Base-by-base conservation (phyloP, 495 filamentous ascomycete genomes). In the Aspergillus cristatus region DNA sequence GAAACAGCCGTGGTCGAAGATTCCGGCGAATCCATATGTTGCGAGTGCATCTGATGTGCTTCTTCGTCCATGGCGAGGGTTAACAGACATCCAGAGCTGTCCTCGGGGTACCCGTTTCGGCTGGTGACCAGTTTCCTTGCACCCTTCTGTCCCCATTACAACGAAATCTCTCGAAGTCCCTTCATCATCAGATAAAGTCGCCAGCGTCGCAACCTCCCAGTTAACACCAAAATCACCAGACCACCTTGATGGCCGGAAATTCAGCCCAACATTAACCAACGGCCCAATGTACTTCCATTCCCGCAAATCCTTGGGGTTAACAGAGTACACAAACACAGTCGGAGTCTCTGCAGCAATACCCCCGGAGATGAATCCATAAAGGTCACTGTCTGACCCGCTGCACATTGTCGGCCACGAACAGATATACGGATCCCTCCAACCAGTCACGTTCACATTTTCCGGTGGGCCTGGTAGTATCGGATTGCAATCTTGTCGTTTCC, bases 161-260 rank as follows among this genome's bases (percentile, higher is more conserved):
- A 67, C 47, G 28, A 72, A 72, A 34, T 67, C 65, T 30, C 70
- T 64, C 3, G 49, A 47, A 3, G 48, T 34, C 6, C 57, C 55
- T 3, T 59, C 62, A n/a, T 54, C 46, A 6, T 55, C 48, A 5
- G 44, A 34, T 13, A 78, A 50, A 0, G 65, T 64, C 34, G 68
- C 63, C 36, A 73, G 60, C 18, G 70, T 72, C 6, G 57, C 57
- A n/a, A 76, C 70, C 48, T 78, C 74, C 55, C 75, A 78, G 49
- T 78, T 79, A 34, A 66, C 69, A 0, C 67, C 71, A 28, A 70
- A 63, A n/a, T 66, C 60, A 3, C 71, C 69, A 0, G 71, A 66
- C 62, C 62, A 66, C 26, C 58, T 52, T 3, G 60, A 71, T 30
- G 58, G 54, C 10, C 58, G 47, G 28, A 68, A 47, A 40, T 74